These are phyloP conservation scores for Penicillium sp. DNA, from an alignment of 2,329 filamentous ascomycete genomes.

Conservation along the genomic window DNA sequence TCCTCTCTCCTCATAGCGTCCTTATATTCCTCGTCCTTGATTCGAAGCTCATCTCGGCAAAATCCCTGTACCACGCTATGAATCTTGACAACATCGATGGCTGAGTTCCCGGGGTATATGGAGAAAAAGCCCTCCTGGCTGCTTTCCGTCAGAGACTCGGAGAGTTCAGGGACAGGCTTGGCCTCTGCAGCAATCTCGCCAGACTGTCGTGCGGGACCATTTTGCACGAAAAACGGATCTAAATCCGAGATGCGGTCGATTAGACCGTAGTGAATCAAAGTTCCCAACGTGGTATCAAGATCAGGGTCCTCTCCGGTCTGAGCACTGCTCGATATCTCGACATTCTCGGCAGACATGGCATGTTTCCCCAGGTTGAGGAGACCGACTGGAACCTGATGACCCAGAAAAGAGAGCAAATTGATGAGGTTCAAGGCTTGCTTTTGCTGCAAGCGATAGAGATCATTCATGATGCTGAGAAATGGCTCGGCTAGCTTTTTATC, in stretches of 20 bases:
- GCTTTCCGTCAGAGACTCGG: conserved; percentile 35
- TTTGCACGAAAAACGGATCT: conserved; percentile 24
- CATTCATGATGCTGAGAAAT: conserved; percentile 49
- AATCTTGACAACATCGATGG: conserved; percentile 48
- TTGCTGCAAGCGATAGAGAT: conserved; percentile 42
- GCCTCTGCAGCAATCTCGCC: conserved; percentile 22
- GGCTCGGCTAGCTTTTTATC: conserved; percentile 56
- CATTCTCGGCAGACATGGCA: conserved; percentile 32
- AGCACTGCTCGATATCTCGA: conserved; percentile 41
- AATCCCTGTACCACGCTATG: conserved; percentile 51
- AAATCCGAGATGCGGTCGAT: conserved; percentile 42
- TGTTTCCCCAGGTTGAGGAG: conserved; percentile 59
- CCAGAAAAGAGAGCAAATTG: conserved; percentile 64
- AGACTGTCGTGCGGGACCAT: conserved; percentile 15
- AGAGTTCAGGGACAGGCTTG: conserved; percentile 29
- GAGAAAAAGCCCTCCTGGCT: conserved; percentile 36
- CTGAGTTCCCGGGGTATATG: conserved; percentile 27
- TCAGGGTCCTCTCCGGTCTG: conserved; percentile 37
- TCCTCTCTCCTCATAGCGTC: conserved; percentile 16
- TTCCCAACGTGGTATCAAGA: conserved; percentile 47
- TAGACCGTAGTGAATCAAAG: conserved; percentile 48
- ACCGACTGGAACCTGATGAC: conserved; percentile 65
- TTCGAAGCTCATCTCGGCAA: conserved; percentile 47
- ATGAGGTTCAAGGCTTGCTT: conserved; percentile 64
- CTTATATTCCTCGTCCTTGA: conserved; percentile 33